Evolutionary conservation across 345 rosid genomes (phyloP), one percentile per base, ranked within the genome.

Genomic region (Gossypium arboreum): DNA sequence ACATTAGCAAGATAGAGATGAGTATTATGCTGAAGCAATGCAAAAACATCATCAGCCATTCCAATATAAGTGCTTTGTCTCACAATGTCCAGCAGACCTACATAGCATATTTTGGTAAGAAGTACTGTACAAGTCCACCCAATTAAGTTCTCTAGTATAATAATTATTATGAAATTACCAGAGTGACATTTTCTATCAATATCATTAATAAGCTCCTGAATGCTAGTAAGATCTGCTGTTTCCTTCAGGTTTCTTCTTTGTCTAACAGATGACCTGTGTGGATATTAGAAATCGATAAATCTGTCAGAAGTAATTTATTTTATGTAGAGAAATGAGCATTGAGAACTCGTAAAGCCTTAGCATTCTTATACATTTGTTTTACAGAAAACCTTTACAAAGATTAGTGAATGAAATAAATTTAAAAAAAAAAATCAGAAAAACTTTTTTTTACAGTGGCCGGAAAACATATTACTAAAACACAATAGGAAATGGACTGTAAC

Each of bases 41-140:
- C 98, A 83, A 86, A 90, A 81, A 82, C 84, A 81, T 92, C 96
- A 85, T 95, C 96, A 43, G 93, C 97, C 99, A 95, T 93, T 79
- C 99, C 99, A 81, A 95, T 85, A 85, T 88, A 95, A 4, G 95
- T 89, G 86, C 98, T 88, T 18, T 90, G 84, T 72, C 87, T 86
- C 24, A 91, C 84, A 74, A 87, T 83, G 63, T 93, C 98, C 85
- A 91, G 86, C 78, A 95, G 79, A 80, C 91, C 98, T 94, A 73
- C 71, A 77, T 47, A 78, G 50, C 52, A 83, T 66, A 65, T n/a
- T 20, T 73, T 44, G 75, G 27, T 65, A 51, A 80, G 63, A 44
- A 29, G 15, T 39, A 9, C 54, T 24, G 52, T 9, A 54, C 29
- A 63, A 48, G 61, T 75, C 67, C 50, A 62, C 39, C 58, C 63